Evolutionary conservation across 768 basidiomycete genomes (phyloP).

Genomic region (Suillus plorans): DNA sequence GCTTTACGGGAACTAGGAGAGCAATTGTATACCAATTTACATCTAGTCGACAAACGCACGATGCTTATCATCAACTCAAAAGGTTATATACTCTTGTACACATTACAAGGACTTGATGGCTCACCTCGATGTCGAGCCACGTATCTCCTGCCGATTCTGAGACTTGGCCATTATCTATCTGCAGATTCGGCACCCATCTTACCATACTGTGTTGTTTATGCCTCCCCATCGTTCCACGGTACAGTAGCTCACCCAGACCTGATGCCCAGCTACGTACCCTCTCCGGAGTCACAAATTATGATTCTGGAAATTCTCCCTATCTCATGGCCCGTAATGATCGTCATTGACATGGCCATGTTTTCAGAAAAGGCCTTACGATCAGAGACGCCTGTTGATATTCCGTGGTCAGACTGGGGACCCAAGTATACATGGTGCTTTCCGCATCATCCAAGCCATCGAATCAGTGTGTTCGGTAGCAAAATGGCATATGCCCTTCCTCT

Average conservation of each 20-base stretch:
- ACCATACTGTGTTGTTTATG: background rate
- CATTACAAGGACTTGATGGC: background rate
- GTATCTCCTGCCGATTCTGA: background rate
- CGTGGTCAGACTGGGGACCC: slow-evolving; percentile 1
- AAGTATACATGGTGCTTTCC: slow-evolving; percentile 1
- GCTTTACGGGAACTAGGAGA: background rate
- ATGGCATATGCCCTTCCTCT: background rate
- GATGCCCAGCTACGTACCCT: background rate
- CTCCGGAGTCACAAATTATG: background rate
- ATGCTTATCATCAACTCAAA: background rate
- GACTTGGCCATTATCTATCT: no score
- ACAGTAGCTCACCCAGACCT: background rate
- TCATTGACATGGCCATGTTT: background rate
- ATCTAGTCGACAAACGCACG: background rate
- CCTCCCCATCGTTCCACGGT: background rate
- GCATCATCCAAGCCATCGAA: background rate
- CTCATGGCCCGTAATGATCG: background rate
- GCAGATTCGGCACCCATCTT: background rate
- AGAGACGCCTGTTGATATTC: background rate
- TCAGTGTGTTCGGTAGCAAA: slow-evolving; percentile 4
- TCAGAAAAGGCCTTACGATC: background rate
- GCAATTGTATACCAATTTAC: background rate
- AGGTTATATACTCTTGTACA: background rate
- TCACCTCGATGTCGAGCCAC: background rate
- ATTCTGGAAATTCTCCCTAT: background rate